Evolutionary conservation across 2,329 filamentous ascomycete species (phyloP), one percentile per base, ranked within the genome.

Genomic region (Colletotrichum salicis): DNA sequence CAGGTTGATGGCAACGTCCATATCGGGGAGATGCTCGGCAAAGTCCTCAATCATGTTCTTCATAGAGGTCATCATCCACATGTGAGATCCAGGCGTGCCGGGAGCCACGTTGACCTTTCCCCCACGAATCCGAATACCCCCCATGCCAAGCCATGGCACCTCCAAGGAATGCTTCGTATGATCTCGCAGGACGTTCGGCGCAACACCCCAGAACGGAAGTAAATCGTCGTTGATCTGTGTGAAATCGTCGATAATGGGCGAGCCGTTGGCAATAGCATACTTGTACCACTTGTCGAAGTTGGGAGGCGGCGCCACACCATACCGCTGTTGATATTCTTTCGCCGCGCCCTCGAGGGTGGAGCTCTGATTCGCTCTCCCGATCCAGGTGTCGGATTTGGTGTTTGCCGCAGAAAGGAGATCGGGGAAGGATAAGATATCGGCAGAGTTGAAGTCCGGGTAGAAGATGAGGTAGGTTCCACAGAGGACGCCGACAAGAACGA

Each of bases 241-340:
- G 76, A 93, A 96, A 77, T 93, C 90, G 76, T 96, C 94, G 65
- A 95, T 89, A 70, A 95, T 84, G 67, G 89, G 85, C 0, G 94
- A 92, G 0, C 87, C 86, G 70, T 86, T 89, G 13, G 86, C 84
- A 71, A 86, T 87, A 7, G 93, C 93, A 77, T 93, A 95, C 41
- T 92, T 86, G 78, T 91, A 95, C 94, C 94, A 96, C 74, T 90
- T 90, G 77, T 95, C 93, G 75, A 96, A 96, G 73, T 92, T 88
- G 3, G 90, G 92, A 13, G 94, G 94, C 19, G 94, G 94, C 15
- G 93, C 87, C 11, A 89, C 87, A 76, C 93, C 72, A 71, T 87
- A 81, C 6, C 84, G 81, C 35, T 81, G 80, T 11, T 78, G 80
- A 73, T 87, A 87, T 74, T 86, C 84, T 2, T 75, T 72, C 1